Base-by-base conservation (phyloP, 108 stramenopile genomes). In the Nitzschia sp. region DNA sequence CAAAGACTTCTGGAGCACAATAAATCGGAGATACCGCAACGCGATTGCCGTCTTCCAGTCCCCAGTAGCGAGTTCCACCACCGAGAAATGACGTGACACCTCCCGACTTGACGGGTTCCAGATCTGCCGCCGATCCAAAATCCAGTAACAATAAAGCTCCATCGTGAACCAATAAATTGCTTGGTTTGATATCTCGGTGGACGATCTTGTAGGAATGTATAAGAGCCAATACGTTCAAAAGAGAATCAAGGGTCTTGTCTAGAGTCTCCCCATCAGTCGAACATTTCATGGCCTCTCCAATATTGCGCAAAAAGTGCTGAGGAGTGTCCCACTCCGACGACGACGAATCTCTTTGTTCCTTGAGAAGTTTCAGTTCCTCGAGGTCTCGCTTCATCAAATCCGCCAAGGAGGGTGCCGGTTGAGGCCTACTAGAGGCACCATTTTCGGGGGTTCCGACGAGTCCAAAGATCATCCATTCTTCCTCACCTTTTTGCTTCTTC, bases 171-270 rank as follows among this genome's bases (percentile, higher is more conserved):
- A 90, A 58, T 11, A 93, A 61, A 66, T 90, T 90, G 25, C 74
- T 84, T 9, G 89, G 92, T 72, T 93, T 93, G 48, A 90, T 71
- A 76, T 93, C 92, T 9, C 92, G 82, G 74, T 93, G 92, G 17
- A 88, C 83, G 45, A 93, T 85, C 21, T 80, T 66, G 25, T 57
- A 23, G 15, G 54, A 49, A 66, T 93, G 89, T 23, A 89, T 71
- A 30, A 53, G 60, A 19, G 42, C 46, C 61, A 91, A 58, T 25
- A 78, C 78, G 28, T 78, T 62, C 54, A 93, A 75, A 5, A 93
- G 54, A 1, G 71, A 72, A 32, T 60, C 51, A 4, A 72, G 17
- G 25, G 77, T 80, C 68, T 83, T 79, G 29, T 72, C 87, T 64
- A 90, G 77, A 0, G 73, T 71, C 59, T 81, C 67, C 19, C 64